A percentile compares a stretch with the other conserved stretches of the same genome.
phyloP scores from a whole-genome alignment of 2,329 filamentous ascomycete genomes.

The Cercospora nicotianae region DNA sequence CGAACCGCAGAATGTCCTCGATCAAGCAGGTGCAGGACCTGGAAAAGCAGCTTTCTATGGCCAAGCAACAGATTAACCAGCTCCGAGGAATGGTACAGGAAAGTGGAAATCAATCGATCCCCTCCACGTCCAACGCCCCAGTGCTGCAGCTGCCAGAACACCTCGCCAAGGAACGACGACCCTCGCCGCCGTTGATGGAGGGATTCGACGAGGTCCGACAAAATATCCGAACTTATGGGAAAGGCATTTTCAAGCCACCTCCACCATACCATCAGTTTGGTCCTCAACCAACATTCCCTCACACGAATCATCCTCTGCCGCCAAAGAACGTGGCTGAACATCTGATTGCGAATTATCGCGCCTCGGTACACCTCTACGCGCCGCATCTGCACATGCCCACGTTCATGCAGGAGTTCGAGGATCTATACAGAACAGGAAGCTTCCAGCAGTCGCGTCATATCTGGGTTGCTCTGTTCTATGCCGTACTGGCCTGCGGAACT shows the following conservation, averaged over 20 bases:
- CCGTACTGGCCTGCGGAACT: slow-evolving; percentile 77
- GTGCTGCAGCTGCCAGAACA: slow-evolving; percentile 38
- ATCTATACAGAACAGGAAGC: slow-evolving; percentile 67
- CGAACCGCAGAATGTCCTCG: slow-evolving; percentile 96
- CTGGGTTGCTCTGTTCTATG: slow-evolving; percentile 79
- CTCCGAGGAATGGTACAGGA: slow-evolving; percentile 65
- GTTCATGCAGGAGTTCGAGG: slow-evolving; percentile 73
- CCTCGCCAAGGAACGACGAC: slow-evolving; percentile 57
- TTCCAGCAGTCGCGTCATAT: slow-evolving; percentile 62
- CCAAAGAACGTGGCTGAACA: slow-evolving; percentile 68
- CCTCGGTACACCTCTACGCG: slow-evolving; percentile 74
- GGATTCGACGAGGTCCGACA: slow-evolving; percentile 70
- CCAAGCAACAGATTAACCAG: slow-evolving; percentile 76
- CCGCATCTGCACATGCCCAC: slow-evolving; percentile 87
- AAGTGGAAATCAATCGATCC: slow-evolving; percentile 47
- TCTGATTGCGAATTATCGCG: slow-evolving; percentile 73
- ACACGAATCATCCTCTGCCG: slow-evolving; percentile 59
- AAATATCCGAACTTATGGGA: slow-evolving; percentile 71
- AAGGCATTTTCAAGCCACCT: slow-evolving; percentile 78
- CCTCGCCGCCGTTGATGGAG: slow-evolving; percentile 61
- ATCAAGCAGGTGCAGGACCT: slow-evolving; percentile 99
- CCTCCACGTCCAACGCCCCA: slow-evolving; percentile 30
- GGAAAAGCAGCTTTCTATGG: slow-evolving; percentile 81
- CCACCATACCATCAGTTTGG: slow-evolving; percentile 62
- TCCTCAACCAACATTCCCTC: slow-evolving; percentile 47